phyloP scores from a whole-genome alignment of 2,329 filamentous ascomycete genomes.

The Sporothrix humicola region DNA sequence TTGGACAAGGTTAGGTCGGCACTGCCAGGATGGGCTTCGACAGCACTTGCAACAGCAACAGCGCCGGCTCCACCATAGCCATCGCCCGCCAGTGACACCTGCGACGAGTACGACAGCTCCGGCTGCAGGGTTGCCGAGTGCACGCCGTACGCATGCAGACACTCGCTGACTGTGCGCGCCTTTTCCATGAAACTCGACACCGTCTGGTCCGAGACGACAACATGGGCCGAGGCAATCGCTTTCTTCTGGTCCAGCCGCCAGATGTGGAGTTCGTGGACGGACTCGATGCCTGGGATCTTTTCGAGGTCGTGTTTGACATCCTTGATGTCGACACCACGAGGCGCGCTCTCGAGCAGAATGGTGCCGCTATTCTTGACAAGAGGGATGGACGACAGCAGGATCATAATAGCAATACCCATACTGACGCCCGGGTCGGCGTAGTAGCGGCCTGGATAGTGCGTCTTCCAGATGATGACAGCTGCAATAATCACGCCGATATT shows the following conservation, averaged over 20 bases:
- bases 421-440: conserved; percentile 75
- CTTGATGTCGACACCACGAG: conserved; percentile 61
- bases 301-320: conserved; percentile 74
- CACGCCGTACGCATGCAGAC: conserved; percentile 74
- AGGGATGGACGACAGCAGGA: conserved; percentile 67
- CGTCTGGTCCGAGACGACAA: conserved; percentile 64
- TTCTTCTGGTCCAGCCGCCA: conserved; percentile 76
- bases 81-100: conserved; percentile 4
- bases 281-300: conserved; percentile 68
- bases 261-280: conserved; percentile 74
- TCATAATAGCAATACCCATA: conserved; percentile 74
- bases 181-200: conserved; percentile 64
- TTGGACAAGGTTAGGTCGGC: background rate
- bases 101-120: conserved; percentile 49
- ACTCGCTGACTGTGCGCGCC: conserved; percentile 68
- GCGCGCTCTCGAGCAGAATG: conserved; percentile 72
- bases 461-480: conserved; percentile 71
- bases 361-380: conserved; percentile 66
- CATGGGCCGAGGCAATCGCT: conserved; percentile 70
- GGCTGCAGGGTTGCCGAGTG: conserved; percentile 75
- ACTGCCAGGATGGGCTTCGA: background rate
- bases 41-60: background rate
- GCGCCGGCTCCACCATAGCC: background rate
- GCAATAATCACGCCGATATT: conserved; percentile 77
- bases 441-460: conserved; percentile 61